Conservation (phyloP, 768 basidiomycete genomes). For the Pholiota microspora region DNA sequence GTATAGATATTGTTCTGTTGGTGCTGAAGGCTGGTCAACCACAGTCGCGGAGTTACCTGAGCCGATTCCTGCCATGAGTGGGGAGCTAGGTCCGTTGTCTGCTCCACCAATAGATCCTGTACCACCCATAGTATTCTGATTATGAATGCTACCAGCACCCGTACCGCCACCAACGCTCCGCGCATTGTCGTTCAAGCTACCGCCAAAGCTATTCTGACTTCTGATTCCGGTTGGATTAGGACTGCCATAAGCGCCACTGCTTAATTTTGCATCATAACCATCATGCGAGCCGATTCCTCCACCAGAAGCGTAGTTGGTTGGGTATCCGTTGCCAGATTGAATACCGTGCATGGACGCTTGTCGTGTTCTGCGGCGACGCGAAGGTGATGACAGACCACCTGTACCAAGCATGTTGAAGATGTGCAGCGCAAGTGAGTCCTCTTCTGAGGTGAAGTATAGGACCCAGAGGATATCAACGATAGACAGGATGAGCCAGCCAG, state of each 20-base stretch:
- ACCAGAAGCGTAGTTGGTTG: conserved; percentile 60
- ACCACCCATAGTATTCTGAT: conserved; percentile 39
- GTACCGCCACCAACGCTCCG: conserved; percentile 35
- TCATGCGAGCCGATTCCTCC: conserved; percentile 70
- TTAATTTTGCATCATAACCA: conserved; percentile 66
- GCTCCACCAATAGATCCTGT: conserved; percentile 41
- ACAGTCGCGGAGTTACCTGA: conserved; percentile 42
- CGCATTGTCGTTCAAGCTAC: conserved; percentile 37
- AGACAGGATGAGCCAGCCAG: conserved; percentile 91
- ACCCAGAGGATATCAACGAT: conserved; percentile 95
- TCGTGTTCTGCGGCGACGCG: conserved; percentile 74
- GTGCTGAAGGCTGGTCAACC: conserved; percentile 24
- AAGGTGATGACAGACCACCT: conserved; percentile 80
- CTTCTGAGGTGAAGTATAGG: conserved; percentile 95
- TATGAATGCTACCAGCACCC: conserved; percentile 55
- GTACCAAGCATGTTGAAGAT: conserved; percentile 88
- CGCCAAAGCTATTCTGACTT: conserved; percentile 55
- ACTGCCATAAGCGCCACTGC: conserved; percentile 43
- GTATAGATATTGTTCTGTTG: conserved; percentile 54
- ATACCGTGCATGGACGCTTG: conserved; percentile 63
- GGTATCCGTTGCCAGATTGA: conserved; percentile 60
- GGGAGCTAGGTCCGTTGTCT: conserved; percentile 58
- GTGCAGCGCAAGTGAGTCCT: conserved; percentile 82
- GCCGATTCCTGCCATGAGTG: conserved; percentile 66
- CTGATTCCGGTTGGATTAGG: conserved; percentile 46